These are phyloP conservation scores for Xylariaceae sp. DNA, from an alignment of 2,329 filamentous ascomycete genomes.

Conservation along the genomic window DNA sequence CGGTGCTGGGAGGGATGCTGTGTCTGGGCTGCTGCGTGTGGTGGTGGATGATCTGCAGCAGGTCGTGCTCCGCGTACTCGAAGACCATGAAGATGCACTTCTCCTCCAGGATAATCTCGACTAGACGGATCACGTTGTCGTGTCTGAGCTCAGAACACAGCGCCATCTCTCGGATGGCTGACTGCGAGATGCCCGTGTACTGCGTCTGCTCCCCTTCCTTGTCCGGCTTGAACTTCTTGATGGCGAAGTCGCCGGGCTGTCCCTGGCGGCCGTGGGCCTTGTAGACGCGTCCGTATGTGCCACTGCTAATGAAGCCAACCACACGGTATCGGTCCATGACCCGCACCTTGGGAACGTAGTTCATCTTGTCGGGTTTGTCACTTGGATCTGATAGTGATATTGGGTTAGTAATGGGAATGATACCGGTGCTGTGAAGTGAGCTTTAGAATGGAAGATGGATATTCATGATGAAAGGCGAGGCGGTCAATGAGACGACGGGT, in stretches of 20 bases:
- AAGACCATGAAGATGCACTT: conserved; percentile 99
- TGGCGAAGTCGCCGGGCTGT: conserved; percentile 80
- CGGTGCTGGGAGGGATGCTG: conserved; percentile 79
- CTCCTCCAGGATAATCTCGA: conserved; percentile 95
- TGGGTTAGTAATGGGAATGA: not conserved
- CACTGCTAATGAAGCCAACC: conserved; percentile 95
- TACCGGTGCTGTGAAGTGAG: not conserved
- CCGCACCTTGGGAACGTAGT: conserved; percentile 73
- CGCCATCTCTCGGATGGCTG: conserved; percentile 94
- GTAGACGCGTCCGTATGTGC: conserved; percentile 96
- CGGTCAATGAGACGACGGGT: no score
- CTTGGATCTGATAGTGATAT: conserved; percentile 45
- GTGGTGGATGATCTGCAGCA: conserved; percentile 96
- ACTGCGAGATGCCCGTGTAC: conserved; percentile 97
- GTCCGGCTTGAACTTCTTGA: conserved; percentile 99
- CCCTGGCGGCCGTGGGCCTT: conserved; percentile 78
- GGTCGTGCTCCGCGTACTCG: conserved; percentile 95
- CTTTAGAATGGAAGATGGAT: not conserved
- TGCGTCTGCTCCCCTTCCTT: conserved; percentile 93
- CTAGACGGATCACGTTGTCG: conserved; percentile 80
- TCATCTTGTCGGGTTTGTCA: conserved; percentile 40
- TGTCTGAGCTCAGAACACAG: conserved; percentile 89
- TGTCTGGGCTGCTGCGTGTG: conserved; percentile 86
- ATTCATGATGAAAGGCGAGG: not conserved
- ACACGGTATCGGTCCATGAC: conserved; percentile 94